Base-by-base conservation (phyloP, 352 stramenopile genomes). In the Phytophthora tentaculata region DNA sequence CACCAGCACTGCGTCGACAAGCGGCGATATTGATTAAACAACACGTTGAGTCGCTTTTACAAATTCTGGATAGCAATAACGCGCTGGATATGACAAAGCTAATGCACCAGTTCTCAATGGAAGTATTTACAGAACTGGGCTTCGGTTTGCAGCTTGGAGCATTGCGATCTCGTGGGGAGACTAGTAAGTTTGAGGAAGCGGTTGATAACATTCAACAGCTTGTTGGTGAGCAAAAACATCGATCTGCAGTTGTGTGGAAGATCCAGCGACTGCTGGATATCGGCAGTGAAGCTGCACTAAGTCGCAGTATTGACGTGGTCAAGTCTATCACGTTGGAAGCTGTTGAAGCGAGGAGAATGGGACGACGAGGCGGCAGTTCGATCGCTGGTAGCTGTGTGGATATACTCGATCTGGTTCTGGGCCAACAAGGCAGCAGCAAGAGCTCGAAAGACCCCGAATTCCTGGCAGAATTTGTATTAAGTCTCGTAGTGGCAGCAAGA, bases 401-500 rank as follows among this genome's bases (percentile, higher is more conserved):
- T 41, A 74, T 74, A 49, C 19, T 74, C 16, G 61, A 67, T 22
- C 47, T 74, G 1, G 43, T 73, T 39, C 29, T 76, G 13, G 20
- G 63, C 6, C 69, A 64, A 29, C 56, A 73, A 43, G 47, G 56
- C 28, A 73, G 35, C 22, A 70, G 57, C 37, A 68, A 63, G 45
- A 69, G 20, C 23, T 55, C 60, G 0, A 70, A 65, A 23, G 58
- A 65, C 32, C 32, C 49, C 4, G 43, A 48, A 14, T 68, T 69
- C 14, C 71, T 96, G 3, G 82, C 83, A 5, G 78, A 95, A 44
- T 84, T 95, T 29, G 74, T 90, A 24, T 60, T 96, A 20, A 85
- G 79, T 61, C 77, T 95, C 29, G 79, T 94, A 4, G 63, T 91
- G 12, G 86, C 84, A 50, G 86, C 86, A 5, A 75, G 83, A 2